Percentiles rank a stretch among this genome's conserved stretches.
phyloP scores from a whole-genome alignment of 1,139 yeast genomes.

The Meyerozyma smithsonii region DNA sequence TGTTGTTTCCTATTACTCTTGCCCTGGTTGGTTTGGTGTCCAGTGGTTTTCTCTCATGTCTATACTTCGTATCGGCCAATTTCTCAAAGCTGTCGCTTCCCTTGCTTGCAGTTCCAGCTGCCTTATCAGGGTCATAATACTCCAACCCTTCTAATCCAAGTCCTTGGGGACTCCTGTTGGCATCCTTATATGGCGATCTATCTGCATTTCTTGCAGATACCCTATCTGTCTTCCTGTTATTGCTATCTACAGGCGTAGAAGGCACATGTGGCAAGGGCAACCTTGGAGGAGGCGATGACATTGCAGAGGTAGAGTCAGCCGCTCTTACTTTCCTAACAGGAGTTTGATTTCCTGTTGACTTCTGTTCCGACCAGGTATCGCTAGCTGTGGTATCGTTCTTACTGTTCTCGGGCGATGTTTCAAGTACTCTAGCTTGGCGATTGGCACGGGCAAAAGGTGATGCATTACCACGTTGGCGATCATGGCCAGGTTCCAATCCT shows the following conservation, averaged over 20 bases:
- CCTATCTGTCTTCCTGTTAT: not conserved
- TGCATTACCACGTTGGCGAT: slow-evolving; percentile 17
- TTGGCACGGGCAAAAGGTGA: slow-evolving; percentile 44
- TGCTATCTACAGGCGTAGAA: slow-evolving; percentile 5
- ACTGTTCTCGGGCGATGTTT: slow-evolving; percentile 17
- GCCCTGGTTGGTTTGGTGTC: slow-evolving; percentile 2
- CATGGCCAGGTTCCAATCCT: not conserved
- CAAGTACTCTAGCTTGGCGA: slow-evolving; percentile 45
- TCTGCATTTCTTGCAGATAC: not conserved
- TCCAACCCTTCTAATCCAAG: slow-evolving; percentile 4
- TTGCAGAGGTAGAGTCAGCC: not conserved
- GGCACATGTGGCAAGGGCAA: slow-evolving; percentile 12
- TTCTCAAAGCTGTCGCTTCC: not conserved
- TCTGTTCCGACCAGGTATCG: not conserved
- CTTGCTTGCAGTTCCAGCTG: too few relatives aligned
- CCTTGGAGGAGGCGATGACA: slow-evolving; percentile 13
- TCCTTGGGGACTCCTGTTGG: slow-evolving; percentile 1
- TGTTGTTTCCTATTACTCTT: slow-evolving; percentile 7
- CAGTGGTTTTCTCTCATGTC: not conserved
- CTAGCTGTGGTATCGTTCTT: slow-evolving; percentile 1
- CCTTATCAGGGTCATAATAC: slow-evolving; percentile 1
- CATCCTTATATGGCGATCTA: not conserved
- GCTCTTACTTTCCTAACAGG: slow-evolving; percentile 6
- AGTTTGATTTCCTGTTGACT: slow-evolving; percentile 4
- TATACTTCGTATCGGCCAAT: not conserved